Base-by-base conservation (phyloP, 1,139 yeast species). In the Lodderomyces pseudojiufengensis region DNA sequence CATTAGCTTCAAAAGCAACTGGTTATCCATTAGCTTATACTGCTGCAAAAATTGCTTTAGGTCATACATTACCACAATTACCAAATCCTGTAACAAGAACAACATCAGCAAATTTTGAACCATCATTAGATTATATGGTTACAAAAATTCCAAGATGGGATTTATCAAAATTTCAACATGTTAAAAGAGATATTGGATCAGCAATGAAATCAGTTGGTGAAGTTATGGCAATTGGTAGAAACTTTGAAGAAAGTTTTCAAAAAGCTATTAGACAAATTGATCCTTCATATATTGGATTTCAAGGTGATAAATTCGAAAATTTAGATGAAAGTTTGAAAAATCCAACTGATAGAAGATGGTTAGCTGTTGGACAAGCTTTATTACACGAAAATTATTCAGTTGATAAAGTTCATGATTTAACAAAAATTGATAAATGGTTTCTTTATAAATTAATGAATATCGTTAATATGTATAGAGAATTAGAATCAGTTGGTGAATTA, bases 131-230 rank as follows among this genome's bases (percentile, higher is more conserved):
- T 65, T 92, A 92, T 63, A 80, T 88, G 73, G 98, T 92, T 39
- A 87, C 95, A 52, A 92, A 92, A 74, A 88, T 92, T 54, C 98
- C 98, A 52, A 81, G 97, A 67, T 92, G 98, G 98, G 98, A 92
- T 71, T 73, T 92, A 62, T 69, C 92, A 46, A 92, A 92, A 72
- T 92, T 92, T 73, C 38, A 40, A 18, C 39, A 40, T 28, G 45
- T 39, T 26, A 35, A 38, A 21, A 31, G 42, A 8, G 38, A 38
- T 24, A 38, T 42, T 29, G 35, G 39, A 12, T 86, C 96, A 21
- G 81, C 97, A 34, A 92, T 92, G 98, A 92, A 92, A 66, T 90
- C 97, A 32, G 98, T 92, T 41, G 98, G 98, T 63, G 98, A 92
- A 66, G 98, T 92, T 43, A 92, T 92, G 98, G 95, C 97, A 38